Base-by-base conservation (phyloP, 495 filamentous ascomycete genomes). In the Elaphomyces granulatus region DNA sequence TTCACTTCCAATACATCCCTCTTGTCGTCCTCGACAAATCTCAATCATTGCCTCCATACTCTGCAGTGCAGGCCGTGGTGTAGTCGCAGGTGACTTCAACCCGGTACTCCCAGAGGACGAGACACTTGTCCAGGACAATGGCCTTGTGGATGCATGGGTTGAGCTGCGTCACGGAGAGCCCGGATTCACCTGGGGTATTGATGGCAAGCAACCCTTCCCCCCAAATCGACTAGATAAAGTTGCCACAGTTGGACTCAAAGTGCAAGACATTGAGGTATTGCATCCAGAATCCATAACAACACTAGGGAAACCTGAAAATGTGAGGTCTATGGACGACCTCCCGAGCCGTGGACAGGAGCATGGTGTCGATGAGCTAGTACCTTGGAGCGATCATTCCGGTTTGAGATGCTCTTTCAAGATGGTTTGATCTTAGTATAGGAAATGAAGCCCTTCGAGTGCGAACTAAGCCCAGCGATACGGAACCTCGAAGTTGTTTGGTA, bases 41-140 rank as follows among this genome's bases (percentile, higher is more conserved):
- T 44, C 45, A 1, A 47, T 54, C 15, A 17, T 54, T 6, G 20
- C 47, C n/a, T 38, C 34, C 9, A 39, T 45, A 10, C 42, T 56
- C 15, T 41, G 35, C 19, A 33, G 36, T 20, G 45, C 42, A 6
- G 50, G 44, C 4, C 36, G 36, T 16, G 53, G 53, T 2, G 32
- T 56, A 1, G 45, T 53, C 8, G 53, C 53, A 7, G 53, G 53
- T 19, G 53, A 56, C 34, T 53, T 56, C 32, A 53, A 56, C 28
- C 45, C 53, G n/a, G 48, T 53, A 10, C 36, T 56, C 14, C 41
- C 43, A 1, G 48, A 53, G 19, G 53, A 56, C 32, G 15, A 20
- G 7, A 26, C n/a, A 2, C 43, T 53, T 28, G 3, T 53, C 2
- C 35, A 31, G 15, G 20, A 32, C 6, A 56, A 47, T 34, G 23